These are phyloP conservation scores for Lathyrus sativus DNA, from an alignment of 306 rosid species.

Conservation along the genomic window DNA sequence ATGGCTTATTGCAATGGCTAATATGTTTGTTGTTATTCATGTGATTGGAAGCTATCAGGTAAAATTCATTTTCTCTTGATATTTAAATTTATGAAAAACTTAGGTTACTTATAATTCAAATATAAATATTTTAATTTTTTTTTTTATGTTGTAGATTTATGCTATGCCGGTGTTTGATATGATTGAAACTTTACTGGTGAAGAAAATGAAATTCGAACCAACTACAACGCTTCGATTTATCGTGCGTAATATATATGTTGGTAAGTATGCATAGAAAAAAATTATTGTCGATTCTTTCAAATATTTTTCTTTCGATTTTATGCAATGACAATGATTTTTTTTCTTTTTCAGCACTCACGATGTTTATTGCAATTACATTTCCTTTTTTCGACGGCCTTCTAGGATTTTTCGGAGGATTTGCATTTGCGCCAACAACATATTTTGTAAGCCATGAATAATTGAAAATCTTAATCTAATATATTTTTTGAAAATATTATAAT, in stretches of 20 bases:
- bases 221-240: constrained; percentile 61
- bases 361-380: constrained; percentile 72
- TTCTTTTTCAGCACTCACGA: constrained; percentile 62
- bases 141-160: constrained; percentile 51
- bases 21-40: constrained; percentile 86
- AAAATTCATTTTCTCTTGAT: not conserved
- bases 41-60: constrained; percentile 98
- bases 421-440: constrained; percentile 87
- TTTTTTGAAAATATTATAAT: not conserved
- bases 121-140: not conserved
- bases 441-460: constrained; percentile 51
- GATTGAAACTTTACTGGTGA: constrained; percentile 75
- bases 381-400: constrained; percentile 81
- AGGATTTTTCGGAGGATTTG: constrained; percentile 84
- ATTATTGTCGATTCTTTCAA: not conserved
- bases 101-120: no score
- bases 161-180: constrained; percentile 96
- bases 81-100: no score
- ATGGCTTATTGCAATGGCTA: constrained; percentile 86
- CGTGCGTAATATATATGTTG: constrained; percentile 69
- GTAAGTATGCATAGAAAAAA: constrained; percentile 47
- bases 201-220: constrained; percentile 62
- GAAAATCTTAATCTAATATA: not conserved
- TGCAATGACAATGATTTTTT: not conserved
- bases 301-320: not conserved